Conservation (phyloP, 2,329 filamentous ascomycete genomes). For the Ophiobolus disseminans region DNA sequence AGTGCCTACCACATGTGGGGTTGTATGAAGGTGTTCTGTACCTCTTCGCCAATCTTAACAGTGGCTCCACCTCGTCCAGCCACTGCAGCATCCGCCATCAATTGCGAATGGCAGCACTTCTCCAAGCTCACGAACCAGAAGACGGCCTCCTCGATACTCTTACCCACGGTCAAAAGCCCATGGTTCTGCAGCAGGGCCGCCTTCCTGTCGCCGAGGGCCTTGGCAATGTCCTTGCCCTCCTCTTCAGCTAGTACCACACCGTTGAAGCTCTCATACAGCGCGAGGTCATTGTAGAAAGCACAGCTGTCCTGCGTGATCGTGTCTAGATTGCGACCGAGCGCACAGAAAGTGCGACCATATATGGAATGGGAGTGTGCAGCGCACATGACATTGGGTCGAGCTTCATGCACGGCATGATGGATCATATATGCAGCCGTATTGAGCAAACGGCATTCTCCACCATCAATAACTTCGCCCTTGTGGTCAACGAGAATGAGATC, state of each 20-base stretch:
- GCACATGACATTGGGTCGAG: conserved; percentile 65
- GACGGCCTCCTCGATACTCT: conserved; percentile 58
- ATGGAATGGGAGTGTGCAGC: conserved; percentile 66
- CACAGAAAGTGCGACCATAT: conserved; percentile 67
- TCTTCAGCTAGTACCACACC: conserved; percentile 61
- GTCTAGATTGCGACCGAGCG: conserved; percentile 65
- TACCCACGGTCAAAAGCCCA: conserved; percentile 59
- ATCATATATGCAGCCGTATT: conserved; percentile 64
- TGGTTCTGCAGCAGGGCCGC: conserved; percentile 63
- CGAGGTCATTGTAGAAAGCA: conserved; percentile 61
- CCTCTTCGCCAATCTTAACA: conserved; percentile 71
- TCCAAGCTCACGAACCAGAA: conserved; percentile 64
- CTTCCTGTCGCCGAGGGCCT: conserved; percentile 57
- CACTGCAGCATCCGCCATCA: conserved; percentile 63
- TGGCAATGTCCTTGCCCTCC: conserved; percentile 62
- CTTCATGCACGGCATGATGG: conserved; percentile 65
- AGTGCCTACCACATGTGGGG: too few species aligned
- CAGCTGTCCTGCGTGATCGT: conserved; percentile 66
- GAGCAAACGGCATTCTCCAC: conserved; percentile 55
- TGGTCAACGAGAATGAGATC: conserved; percentile 73
- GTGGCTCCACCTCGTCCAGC: conserved; percentile 68
- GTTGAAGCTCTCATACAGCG: conserved; percentile 61
- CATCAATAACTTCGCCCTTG: conserved; percentile 67
- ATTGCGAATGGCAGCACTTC: conserved; percentile 61
- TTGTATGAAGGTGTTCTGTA: too few species aligned